Evolutionary conservation across 805 yeast genomes (phyloP).

Genomic region (Vanderwaltozyma yarrowii): DNA sequence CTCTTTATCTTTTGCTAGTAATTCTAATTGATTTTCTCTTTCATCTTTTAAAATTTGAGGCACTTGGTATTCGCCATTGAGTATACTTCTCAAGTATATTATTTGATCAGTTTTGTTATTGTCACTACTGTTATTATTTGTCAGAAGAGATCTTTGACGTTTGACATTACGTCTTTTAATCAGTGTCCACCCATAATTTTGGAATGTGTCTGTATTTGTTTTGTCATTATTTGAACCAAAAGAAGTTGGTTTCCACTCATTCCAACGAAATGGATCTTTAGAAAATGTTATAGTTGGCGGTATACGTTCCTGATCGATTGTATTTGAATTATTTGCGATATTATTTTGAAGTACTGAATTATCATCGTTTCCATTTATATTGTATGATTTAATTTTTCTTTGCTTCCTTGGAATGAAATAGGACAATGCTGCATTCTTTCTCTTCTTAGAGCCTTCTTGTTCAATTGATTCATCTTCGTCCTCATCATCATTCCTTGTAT

Average conservation of each 20-base stretch:
- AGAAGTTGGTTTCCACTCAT: constrained; percentile 22
- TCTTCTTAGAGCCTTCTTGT: too few species aligned
- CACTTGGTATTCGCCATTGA: constrained; percentile 29
- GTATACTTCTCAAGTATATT: constrained; percentile 23
- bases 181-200: constrained; percentile 33
- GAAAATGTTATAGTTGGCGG: constrained; percentile 1
- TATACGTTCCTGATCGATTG: neutral
- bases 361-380: too few species aligned
- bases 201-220: neutral
- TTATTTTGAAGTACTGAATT: too few species aligned
- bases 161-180: constrained; percentile 10
- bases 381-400: neutral
- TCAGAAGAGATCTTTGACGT: neutral
- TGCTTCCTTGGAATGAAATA: constrained; percentile 1
- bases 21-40: constrained; percentile 16
- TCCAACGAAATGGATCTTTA: constrained; percentile 26
- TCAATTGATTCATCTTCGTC: too few species aligned
- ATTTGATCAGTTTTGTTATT: constrained; percentile 17
- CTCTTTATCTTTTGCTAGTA: constrained; percentile 14
- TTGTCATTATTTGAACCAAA: neutral
- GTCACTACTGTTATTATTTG: constrained; percentile 5
- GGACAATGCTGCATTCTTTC: neutral
- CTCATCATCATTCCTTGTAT: too few species aligned
- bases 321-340: neutral
- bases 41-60: constrained; percentile 23